These are phyloP conservation scores for Fomitopsis serialis DNA, from an alignment of 768 basidiomycete genomes.

Conservation along the genomic window DNA sequence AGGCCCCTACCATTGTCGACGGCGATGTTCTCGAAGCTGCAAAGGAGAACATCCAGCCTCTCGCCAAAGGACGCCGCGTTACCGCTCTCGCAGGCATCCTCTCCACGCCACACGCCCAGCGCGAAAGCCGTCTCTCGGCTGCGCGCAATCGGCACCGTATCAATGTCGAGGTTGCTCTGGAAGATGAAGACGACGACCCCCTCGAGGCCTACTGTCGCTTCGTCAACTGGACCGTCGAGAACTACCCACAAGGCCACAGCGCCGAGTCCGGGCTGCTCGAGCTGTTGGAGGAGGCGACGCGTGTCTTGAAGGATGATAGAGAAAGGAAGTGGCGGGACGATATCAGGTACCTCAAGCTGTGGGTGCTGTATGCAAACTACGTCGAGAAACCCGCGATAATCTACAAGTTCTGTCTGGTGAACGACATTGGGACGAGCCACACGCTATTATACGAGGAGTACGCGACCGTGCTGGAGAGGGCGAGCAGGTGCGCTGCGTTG, in stretches of 20 bases:
- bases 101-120: slow-evolving; percentile 70
- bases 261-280: slow-evolving; percentile 89
- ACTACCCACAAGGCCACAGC: slow-evolving; percentile 89
- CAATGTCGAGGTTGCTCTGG: slow-evolving; percentile 66
- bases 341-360: slow-evolving; percentile 85
- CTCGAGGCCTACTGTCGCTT: slow-evolving; percentile 84
- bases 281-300: slow-evolving; percentile 86
- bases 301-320: slow-evolving; percentile 73
- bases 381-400: slow-evolving; percentile 88
- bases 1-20: slow-evolving; percentile 56
- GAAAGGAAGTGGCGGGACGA: slow-evolving; percentile 74
- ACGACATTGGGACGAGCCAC: slow-evolving; percentile 82
- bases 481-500: slow-evolving; percentile 56
- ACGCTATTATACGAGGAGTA: slow-evolving; percentile 90
- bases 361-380: slow-evolving; percentile 90
- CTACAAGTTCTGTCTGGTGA: slow-evolving; percentile 84
- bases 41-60: slow-evolving; percentile 84
- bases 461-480: slow-evolving; percentile 77
- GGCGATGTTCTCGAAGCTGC: slow-evolving; percentile 77
- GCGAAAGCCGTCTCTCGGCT: slow-evolving; percentile 62
- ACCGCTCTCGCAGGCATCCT: slow-evolving; percentile 72
- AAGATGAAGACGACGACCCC: slow-evolving; percentile 72
- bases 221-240: slow-evolving; percentile 89
- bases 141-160: slow-evolving; percentile 63
- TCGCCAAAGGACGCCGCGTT: slow-evolving; percentile 73